Evolutionary conservation across 176 grass and related monocot species (phyloP).

Genomic region (Pontederia paniculata): DNA sequence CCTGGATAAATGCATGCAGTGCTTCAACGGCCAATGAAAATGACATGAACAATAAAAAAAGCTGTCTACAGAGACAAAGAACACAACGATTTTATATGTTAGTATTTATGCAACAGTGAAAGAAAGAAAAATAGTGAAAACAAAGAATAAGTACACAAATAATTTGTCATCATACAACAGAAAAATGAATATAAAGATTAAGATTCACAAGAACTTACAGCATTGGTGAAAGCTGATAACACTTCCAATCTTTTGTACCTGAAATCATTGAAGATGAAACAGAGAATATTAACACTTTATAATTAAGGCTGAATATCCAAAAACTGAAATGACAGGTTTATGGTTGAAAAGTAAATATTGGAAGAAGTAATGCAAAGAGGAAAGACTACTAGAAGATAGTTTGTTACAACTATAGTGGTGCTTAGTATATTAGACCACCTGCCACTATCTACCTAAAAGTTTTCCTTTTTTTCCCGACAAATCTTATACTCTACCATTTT

Average conservation of each 20-base stretch:
- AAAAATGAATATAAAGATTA: neutral
- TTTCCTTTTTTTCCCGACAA: no score
- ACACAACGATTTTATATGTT: conserved; percentile 10
- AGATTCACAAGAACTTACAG: conserved; percentile 46
- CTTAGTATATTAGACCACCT: no score
- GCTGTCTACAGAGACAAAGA: conserved; percentile 79
- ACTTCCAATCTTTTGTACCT: conserved; percentile 96
- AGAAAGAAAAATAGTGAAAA: conserved; percentile 16
- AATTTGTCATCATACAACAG: neutral
- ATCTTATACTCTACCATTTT: no score
- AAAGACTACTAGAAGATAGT: no score
- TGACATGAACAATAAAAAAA: conserved; percentile 91
- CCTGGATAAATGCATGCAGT: conserved; percentile 91
- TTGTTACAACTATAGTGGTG: no score
- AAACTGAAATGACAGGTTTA: neutral
- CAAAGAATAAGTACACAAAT: neutral
- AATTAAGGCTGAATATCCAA: neutral
- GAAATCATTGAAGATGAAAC: conserved; percentile 11
- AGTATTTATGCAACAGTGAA: conserved; percentile 14
- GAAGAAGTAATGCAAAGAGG: no score
- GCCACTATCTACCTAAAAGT: no score
- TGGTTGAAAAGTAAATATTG: neutral
- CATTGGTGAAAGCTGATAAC: conserved; percentile 83
- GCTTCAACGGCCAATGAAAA: conserved; percentile 96
- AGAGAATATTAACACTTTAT: neutral